Percentiles rank a stretch among this genome's conserved stretches.
phyloP scores from a whole-genome alignment of 805 yeast genomes.

The Sugiyamaella mastotermitis region DNA sequence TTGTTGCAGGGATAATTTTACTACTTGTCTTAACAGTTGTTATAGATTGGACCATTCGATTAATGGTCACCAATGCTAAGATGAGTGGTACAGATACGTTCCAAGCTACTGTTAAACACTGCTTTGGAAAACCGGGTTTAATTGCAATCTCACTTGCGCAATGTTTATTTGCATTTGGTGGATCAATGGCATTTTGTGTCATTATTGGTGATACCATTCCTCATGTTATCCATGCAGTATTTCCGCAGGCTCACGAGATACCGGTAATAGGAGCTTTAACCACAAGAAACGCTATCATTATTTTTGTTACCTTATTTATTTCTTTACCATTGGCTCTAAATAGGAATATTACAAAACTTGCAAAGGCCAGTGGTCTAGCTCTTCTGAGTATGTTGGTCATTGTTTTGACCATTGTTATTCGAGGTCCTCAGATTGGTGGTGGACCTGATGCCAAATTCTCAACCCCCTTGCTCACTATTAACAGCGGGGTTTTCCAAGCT shows the following conservation, averaged over 20 bases:
- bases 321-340: slow-evolving; percentile 80
- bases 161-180: slow-evolving; percentile 89
- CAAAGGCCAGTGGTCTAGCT: slow-evolving; percentile 84
- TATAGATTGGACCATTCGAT: slow-evolving; percentile 78
- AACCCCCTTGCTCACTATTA: slow-evolving; percentile 40
- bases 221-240: slow-evolving; percentile 67
- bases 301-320: slow-evolving; percentile 60
- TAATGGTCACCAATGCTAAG: slow-evolving; percentile 77
- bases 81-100: slow-evolving; percentile 71
- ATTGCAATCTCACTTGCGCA: slow-evolving; percentile 65
- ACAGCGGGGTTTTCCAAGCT: slow-evolving; percentile 73
- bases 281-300: slow-evolving; percentile 63
- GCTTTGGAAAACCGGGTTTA: slow-evolving; percentile 72
- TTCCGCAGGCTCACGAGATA: slow-evolving; percentile 37
- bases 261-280: slow-evolving; percentile 45
- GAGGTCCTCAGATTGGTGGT: slow-evolving; percentile 58
- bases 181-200: slow-evolving; percentile 87
- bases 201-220: slow-evolving; percentile 95
- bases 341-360: slow-evolving; percentile 72
- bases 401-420: slow-evolving; percentile 60
- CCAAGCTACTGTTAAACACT: slow-evolving; percentile 75
- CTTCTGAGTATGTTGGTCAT: slow-evolving; percentile 77
- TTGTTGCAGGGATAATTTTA: slow-evolving; percentile 63
- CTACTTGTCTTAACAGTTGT: slow-evolving; percentile 56
- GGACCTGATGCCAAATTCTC: slow-evolving; percentile 44